These are phyloP conservation scores for Gossypium stocksii DNA, from an alignment of 345 rosid genomes.

Conservation along the genomic window DNA sequence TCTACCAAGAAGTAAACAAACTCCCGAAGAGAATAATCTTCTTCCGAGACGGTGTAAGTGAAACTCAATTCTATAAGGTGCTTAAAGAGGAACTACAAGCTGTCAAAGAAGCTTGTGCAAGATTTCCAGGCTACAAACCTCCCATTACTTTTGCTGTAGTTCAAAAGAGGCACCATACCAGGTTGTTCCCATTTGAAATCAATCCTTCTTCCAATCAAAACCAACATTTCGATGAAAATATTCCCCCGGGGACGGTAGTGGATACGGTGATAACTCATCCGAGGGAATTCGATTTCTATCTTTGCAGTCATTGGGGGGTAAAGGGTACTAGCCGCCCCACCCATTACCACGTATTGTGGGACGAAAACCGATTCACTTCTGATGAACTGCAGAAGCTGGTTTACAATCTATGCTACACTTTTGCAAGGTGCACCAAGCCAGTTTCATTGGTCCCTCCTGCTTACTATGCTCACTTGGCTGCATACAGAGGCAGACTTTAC, in stretches of 20 bases:
- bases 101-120: conserved; percentile 59
- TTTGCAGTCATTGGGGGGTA: conserved; percentile 89
- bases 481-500: conserved; percentile 90
- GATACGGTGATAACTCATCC: conserved; percentile 91
- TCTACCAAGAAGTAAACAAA: conserved; percentile 49
- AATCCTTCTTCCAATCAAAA: conserved; percentile 29
- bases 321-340: conserved; percentile 96
- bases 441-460: conserved; percentile 89
- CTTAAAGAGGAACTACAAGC: conserved; percentile 74
- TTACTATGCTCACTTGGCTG: conserved; percentile 92
- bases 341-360: conserved; percentile 82
- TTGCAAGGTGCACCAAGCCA: conserved; percentile 92
- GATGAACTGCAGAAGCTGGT: conserved; percentile 89
- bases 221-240: conserved; percentile 49
- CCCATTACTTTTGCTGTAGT: conserved; percentile 78
- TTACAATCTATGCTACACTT: conserved; percentile 81
- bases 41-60: conserved; percentile 93
- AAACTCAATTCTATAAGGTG: conserved; percentile 81
- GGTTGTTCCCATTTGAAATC: conserved; percentile 56
- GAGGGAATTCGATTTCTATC: conserved; percentile 84
- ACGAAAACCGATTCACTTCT: conserved; percentile 83
- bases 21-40: conserved; percentile 85
- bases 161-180: conserved; percentile 91
- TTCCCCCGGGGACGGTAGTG: conserved; percentile 89
- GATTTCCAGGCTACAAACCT: conserved; percentile 57